A percentile compares a stretch with the other conserved stretches of the same genome.
Conservation (phyloP, 371 early-diverging fungal genomes). For the Apophysomyces elegans region DNA sequence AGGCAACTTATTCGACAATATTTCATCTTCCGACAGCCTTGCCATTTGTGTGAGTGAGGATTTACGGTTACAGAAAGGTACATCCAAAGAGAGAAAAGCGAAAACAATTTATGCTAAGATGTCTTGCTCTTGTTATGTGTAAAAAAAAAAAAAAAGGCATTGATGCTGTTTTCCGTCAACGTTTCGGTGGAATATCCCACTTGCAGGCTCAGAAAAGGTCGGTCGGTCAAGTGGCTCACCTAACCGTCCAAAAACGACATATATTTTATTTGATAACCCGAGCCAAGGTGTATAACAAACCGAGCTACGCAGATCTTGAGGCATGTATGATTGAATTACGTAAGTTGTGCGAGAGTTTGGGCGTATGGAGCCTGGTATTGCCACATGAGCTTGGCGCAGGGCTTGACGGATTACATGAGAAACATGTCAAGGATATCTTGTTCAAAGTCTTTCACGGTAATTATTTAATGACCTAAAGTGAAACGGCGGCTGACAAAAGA, state of each 20-base stretch:
- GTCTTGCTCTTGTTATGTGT: too few species aligned
- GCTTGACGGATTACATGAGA: conserved; percentile 34
- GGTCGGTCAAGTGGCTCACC: conserved; percentile 35
- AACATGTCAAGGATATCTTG: conserved; percentile 32
- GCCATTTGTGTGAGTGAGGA: conserved; percentile 38
- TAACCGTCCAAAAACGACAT: conserved; percentile 23
- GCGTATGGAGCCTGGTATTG: conserved; percentile 29
- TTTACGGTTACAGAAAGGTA: conserved; percentile 36
- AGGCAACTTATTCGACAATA: conserved; percentile 31
- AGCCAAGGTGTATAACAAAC: conserved; percentile 34
- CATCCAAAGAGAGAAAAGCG: too few species aligned
- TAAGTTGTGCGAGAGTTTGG: conserved; percentile 30
- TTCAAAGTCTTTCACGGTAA: conserved; percentile 40
- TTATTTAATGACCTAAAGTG: background rate
- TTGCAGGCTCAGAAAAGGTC: conserved; percentile 34
- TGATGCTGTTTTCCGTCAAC: conserved; percentile 27
- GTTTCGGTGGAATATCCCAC: conserved; percentile 24
- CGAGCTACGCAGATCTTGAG: conserved; percentile 33
- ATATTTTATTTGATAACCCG: conserved; percentile 37
- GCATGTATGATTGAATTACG: conserved; percentile 32
- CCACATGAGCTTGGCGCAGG: conserved; percentile 34
- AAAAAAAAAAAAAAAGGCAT: conserved; percentile 15
- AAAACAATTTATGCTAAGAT: background rate
- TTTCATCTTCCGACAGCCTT: conserved; percentile 28
- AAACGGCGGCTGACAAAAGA: background rate